phyloP scores from a whole-genome alignment of 2,329 filamentous ascomycete species.

The Tolypocladium cylindrosporum region DNA sequence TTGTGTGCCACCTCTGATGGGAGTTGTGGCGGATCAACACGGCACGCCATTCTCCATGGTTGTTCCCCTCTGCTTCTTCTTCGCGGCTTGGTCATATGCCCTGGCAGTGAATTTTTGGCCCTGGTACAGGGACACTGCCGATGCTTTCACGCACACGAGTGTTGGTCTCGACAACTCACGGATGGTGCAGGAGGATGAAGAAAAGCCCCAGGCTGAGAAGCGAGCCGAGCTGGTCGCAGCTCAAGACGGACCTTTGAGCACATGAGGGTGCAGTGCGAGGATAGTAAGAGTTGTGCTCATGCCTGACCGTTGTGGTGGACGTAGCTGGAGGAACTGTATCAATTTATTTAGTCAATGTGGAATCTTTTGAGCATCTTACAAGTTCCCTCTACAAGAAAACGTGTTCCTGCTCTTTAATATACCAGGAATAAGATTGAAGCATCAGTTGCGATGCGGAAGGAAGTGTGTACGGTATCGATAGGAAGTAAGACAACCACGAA shows the following conservation, averaged over 20 bases:
- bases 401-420: too few relatives aligned
- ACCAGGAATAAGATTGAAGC: too few relatives aligned
- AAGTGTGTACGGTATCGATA: too few relatives aligned
- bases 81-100: constrained; percentile 46
- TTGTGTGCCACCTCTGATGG: constrained; percentile 61
- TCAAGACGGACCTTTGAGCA: not conserved
- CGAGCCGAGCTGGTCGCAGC: not conserved
- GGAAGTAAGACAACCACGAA: too few relatives aligned
- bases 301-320: not conserved
- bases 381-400: too few relatives aligned
- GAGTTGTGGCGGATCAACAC: constrained; percentile 53
- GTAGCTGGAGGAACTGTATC: not conserved
- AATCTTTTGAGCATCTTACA: too few relatives aligned
- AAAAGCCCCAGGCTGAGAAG: not conserved
- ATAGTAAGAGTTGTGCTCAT: not conserved
- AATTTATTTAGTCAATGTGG: too few relatives aligned
- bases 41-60: constrained; percentile 54
- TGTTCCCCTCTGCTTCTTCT: constrained; percentile 52
- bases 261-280: not conserved
- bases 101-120: constrained; percentile 57
- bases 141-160: not conserved
- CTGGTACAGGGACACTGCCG: constrained; percentile 30
- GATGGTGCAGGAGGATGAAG: not conserved
- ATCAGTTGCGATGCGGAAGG: too few relatives aligned
- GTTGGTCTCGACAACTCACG: not conserved